These are phyloP conservation scores for Kwoniella sp. DNA, from an alignment of 768 basidiomycete species.

Conservation along the genomic window DNA sequence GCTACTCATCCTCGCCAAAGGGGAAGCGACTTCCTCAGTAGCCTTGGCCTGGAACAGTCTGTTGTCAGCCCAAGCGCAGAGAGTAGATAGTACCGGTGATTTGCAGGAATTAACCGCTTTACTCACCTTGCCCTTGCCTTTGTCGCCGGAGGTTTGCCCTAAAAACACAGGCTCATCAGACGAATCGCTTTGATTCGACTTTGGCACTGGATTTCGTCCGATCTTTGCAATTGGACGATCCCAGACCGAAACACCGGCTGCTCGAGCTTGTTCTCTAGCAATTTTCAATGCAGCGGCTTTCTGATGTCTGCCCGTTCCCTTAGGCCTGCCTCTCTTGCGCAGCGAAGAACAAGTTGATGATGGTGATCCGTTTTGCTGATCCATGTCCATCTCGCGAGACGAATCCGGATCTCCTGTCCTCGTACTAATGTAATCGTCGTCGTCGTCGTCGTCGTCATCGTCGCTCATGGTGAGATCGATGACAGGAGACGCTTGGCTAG, in stretches of 20 bases:
- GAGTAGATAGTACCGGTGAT: too few relatives aligned
- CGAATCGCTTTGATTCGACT: background rate
- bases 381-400: background rate
- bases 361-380: conserved; percentile 1
- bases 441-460: conserved; percentile 8
- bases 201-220: background rate
- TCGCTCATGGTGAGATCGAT: conserved; percentile 6
- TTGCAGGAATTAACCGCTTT: background rate
- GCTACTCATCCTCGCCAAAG: background rate
- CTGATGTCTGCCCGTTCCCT: conserved; percentile 28
- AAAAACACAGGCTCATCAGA: background rate
- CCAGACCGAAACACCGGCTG: conserved; percentile 1
- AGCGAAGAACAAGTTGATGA: background rate
- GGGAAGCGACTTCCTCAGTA: background rate
- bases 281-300: conserved; percentile 13
- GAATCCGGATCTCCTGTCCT: background rate
- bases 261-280: conserved; percentile 6
- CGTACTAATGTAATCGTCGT: background rate
- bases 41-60: too few relatives aligned
- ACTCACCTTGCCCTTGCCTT: conserved; percentile 9
- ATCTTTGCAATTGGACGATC: background rate
- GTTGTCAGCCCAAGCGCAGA: too few relatives aligned
- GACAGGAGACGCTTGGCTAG: background rate
- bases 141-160: background rate
- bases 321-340: conserved; percentile 23